These are phyloP conservation scores for Cyberlindnera nakhonratchasimensis DNA, from an alignment of 805 yeast species.

Conservation along the genomic window DNA sequence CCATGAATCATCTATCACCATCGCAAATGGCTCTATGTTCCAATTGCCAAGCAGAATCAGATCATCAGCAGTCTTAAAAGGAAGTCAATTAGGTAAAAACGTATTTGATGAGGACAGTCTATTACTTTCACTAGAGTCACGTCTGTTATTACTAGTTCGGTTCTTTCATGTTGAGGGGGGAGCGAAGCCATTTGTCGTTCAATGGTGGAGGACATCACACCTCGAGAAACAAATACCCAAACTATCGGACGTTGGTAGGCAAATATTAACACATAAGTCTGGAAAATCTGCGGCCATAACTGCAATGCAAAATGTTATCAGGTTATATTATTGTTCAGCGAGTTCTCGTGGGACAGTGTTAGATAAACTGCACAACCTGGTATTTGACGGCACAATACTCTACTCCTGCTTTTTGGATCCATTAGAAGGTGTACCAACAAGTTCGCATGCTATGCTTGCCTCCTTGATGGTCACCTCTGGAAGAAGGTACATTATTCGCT, in stretches of 20 bases:
- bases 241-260: slow-evolving; percentile 25
- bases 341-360: slow-evolving; percentile 38
- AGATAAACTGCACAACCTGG: slow-evolving; percentile 37
- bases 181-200: slow-evolving; percentile 41
- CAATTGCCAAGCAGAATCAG: slow-evolving; percentile 18
- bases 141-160: slow-evolving; percentile 38
- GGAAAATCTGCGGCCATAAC: slow-evolving; percentile 40
- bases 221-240: slow-evolving; percentile 17
- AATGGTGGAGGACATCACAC: slow-evolving; percentile 42
- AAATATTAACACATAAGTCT: slow-evolving; percentile 34
- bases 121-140: slow-evolving; percentile 36
- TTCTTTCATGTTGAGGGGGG: slow-evolving; percentile 27
- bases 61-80: slow-evolving; percentile 18
- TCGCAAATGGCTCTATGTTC: slow-evolving; percentile 14
- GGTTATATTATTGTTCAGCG: slow-evolving; percentile 37
- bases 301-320: slow-evolving; percentile 34
- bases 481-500: slow-evolving; percentile 35
- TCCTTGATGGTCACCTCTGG: slow-evolving; percentile 36
- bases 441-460: slow-evolving; percentile 34
- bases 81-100: slow-evolving; percentile 12
- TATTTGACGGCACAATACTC: slow-evolving; percentile 39
- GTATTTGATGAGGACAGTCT: slow-evolving; percentile 35
- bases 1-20: slow-evolving; percentile 15
- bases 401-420: slow-evolving; percentile 43
- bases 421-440: slow-evolving; percentile 16